phyloP scores from a whole-genome alignment of 371 early-diverging fungal species.

The Umbelopsis sp. region DNA sequence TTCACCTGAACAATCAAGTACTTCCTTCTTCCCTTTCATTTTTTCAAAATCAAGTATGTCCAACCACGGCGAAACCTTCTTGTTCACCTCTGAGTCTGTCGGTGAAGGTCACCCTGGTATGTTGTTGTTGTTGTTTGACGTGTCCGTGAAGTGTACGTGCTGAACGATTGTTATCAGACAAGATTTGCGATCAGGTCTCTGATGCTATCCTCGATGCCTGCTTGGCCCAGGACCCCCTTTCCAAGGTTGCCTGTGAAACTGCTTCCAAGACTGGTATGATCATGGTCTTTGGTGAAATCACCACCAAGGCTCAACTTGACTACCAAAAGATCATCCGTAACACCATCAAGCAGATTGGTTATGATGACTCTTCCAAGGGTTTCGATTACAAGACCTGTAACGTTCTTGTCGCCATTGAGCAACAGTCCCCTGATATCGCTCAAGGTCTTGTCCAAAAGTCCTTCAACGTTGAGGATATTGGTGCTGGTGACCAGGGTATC shows the following conservation, averaged over 20 bases:
- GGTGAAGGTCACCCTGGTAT: constrained; percentile 98
- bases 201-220: constrained; percentile 99
- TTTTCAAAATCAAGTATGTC: constrained; percentile 23
- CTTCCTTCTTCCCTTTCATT: constrained; percentile 17
- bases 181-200: constrained; percentile 99
- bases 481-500: constrained; percentile 99
- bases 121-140: constrained; percentile 20
- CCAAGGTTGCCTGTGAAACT: constrained; percentile 99
- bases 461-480: constrained; percentile 93
- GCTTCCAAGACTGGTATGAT: constrained; percentile 99
- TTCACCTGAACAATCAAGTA: constrained; percentile 16
- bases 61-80: constrained; percentile 72
- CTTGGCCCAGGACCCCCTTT: constrained; percentile 92
- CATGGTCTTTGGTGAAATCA: constrained; percentile 99
- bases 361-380: constrained; percentile 96
- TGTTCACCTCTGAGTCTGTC: constrained; percentile 99
- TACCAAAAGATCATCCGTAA: constrained; percentile 98
- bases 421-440: constrained; percentile 99
- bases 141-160: neutral
- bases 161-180: constrained; percentile 65
- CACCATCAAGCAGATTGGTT: constrained; percentile 98
- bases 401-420: constrained; percentile 98
- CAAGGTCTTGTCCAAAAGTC: constrained; percentile 93
- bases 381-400: constrained; percentile 99
- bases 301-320: constrained; percentile 96